Evolutionary conservation across 129 eudicot genomes (phyloP), one percentile per base, ranked within the genome.

Genomic region (Chrysanthemum makinoi): DNA sequence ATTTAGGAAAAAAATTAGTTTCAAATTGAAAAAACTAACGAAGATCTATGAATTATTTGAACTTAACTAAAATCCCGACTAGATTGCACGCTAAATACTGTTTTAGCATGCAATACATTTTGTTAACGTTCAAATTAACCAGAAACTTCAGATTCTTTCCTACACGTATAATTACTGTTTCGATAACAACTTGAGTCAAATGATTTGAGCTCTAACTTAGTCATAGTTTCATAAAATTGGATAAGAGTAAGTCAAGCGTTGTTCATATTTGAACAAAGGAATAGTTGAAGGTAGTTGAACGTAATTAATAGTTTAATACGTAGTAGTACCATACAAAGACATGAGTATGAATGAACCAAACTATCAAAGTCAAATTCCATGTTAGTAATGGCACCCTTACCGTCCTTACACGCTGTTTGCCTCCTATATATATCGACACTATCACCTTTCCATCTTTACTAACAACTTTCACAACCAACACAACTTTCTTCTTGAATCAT

Each of bases 341-440:
- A 70, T 9, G 39, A 43, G 46, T 54, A 70, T 56, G 28, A 39
- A 39, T 39, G 46, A 39, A 39, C 10, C 2, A 39, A 39, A 39
- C 46, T 39, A 6, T 51, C 22, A 70, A 70, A 70, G 73, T 68
- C 73, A 68, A 68, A 68, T 68, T 52, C 73, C 19, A 15, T 22
- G 70, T 48, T 79, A 49, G 78, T 79, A 57, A 19, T 11, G 50
- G 8, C 22, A 58, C 75, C 55, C 53, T 69, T 48, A 69, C 58
- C 80, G 75, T 69, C 65, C 80, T 68, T 62, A 61, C 80, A 60
- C 75, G 68, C 48, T 68, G 52, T 28, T 66, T 58, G 26, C 58
- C 66, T 64, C 69, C 75, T 76, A 76, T 76, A 76, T 65, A 75
- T 62, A 11, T 62, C 6, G 9, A 57, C 66, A 33, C 74, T 53